phyloP scores from a whole-genome alignment of 257 asterid species.

The Solanum pimpinellifolium region DNA sequence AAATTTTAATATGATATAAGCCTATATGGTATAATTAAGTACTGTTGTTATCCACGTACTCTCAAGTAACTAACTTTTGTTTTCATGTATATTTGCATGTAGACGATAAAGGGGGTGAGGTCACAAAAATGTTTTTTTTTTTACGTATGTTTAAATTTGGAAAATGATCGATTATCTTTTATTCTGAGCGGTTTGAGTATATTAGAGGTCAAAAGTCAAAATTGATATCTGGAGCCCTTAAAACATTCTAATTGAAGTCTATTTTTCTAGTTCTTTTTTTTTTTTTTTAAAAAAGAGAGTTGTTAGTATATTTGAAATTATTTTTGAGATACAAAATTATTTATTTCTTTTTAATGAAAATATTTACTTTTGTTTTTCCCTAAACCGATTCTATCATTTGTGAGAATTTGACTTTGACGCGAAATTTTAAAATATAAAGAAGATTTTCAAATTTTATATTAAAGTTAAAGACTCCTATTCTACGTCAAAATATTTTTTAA shows the following conservation, averaged over 20 bases:
- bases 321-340: no score
- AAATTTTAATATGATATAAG: no score
- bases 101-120: background rate
- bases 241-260: background rate
- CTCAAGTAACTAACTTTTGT: background rate
- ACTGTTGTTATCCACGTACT: background rate
- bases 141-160: background rate
- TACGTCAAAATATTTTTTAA: no score
- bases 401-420: background rate
- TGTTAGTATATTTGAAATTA: background rate
- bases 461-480: no score
- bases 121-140: background rate
- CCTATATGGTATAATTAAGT: background rate
- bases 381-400: background rate
- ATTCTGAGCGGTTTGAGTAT: background rate
- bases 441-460: rapidly evolving
- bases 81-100: background rate
- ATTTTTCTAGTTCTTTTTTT: background rate
- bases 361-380: background rate
- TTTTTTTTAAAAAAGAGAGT: background rate
- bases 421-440: no score
- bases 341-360: no score
- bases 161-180: background rate
- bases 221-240: background rate
- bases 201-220: no score